phyloP scores from a whole-genome alignment of 108 stramenopile species.

The Pseudonitzschia multistriata region DNA sequence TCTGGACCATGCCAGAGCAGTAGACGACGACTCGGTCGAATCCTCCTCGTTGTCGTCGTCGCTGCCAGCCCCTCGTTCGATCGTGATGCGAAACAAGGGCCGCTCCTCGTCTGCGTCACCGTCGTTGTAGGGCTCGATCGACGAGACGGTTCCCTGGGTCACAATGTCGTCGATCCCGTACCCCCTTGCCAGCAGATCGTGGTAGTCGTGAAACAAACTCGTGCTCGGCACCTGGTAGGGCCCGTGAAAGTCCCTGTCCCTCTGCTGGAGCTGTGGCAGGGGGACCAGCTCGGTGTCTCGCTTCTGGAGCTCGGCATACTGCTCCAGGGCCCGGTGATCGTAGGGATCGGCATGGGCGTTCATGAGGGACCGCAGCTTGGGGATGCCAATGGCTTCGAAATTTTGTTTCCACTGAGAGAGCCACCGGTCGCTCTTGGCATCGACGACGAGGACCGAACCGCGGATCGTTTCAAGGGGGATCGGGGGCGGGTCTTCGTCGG shows the following conservation, averaged over 20 bases:
- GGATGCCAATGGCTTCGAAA: conserved; percentile 18
- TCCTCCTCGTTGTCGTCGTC: too few relatives aligned
- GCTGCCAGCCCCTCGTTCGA: background rate
- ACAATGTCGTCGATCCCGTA: conserved; percentile 30
- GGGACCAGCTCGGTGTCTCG: conserved; percentile 23
- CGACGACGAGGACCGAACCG: background rate
- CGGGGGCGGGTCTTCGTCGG: background rate
- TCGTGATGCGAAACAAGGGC: background rate
- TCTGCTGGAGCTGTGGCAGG: conserved; percentile 10
- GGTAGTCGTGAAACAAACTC: conserved; percentile 24
- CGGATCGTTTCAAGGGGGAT: background rate
- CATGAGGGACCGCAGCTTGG: conserved; percentile 27
- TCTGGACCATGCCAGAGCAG: background rate
- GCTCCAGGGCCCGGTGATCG: conserved; percentile 33
- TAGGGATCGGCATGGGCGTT: conserved; percentile 36
- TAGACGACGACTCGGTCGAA: too few relatives aligned
- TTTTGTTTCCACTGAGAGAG: conserved; percentile 30
- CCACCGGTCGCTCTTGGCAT: conserved; percentile 14
- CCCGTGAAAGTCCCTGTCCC: conserved; percentile 27
- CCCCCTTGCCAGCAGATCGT: conserved; percentile 16
- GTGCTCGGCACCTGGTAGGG: conserved; percentile 32
- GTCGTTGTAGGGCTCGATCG: background rate
- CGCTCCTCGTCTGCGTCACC: background rate
- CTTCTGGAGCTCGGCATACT: conserved; percentile 24
- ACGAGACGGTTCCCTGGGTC: background rate